phyloP scores from a whole-genome alignment of 2,329 filamentous ascomycete genomes.

The Fusarium buxicola region DNA sequence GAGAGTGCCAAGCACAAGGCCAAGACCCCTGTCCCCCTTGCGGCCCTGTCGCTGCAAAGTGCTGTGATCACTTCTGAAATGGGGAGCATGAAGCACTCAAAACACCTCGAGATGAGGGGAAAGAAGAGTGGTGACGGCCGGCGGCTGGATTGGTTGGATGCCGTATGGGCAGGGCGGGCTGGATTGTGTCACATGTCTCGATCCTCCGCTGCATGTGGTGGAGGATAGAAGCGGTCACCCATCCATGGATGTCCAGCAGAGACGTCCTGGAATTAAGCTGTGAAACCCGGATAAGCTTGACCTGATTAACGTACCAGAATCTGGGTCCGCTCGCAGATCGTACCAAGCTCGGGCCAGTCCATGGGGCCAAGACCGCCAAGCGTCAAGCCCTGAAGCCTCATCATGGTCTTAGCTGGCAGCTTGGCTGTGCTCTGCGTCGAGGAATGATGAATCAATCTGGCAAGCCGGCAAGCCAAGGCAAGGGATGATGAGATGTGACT shows the following conservation, averaged over 20 bases:
- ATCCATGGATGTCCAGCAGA: not conserved
- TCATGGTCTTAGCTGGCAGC: conserved; percentile 4
- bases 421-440: not conserved
- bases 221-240: conserved; percentile 5
- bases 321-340: conserved; percentile 36
- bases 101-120: conserved; percentile 1
- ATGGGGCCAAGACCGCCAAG: conserved; percentile 27
- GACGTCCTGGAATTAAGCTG: conserved; percentile 6
- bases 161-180: conserved; percentile 8
- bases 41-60: conserved; percentile 1
- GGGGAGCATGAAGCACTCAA: conserved; percentile 2
- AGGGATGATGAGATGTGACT: conserved; percentile 8
- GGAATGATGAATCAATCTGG: not conserved
- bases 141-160: conserved; percentile 3
- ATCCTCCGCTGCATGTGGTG: conserved; percentile 9
- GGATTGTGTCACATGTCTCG: conserved; percentile 18
- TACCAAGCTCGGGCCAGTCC: conserved; percentile 36
- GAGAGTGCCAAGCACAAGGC: not conserved
- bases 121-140: not conserved
- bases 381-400: conserved; percentile 24
- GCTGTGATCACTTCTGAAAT: not conserved
- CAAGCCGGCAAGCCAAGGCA: too few species aligned
- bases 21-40: conserved; percentile 4
- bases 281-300: conserved; percentile 20
- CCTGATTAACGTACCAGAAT: conserved; percentile 44